Conservation (phyloP, 2,329 filamentous ascomycete genomes). For the Colletotrichum viniferum region DNA sequence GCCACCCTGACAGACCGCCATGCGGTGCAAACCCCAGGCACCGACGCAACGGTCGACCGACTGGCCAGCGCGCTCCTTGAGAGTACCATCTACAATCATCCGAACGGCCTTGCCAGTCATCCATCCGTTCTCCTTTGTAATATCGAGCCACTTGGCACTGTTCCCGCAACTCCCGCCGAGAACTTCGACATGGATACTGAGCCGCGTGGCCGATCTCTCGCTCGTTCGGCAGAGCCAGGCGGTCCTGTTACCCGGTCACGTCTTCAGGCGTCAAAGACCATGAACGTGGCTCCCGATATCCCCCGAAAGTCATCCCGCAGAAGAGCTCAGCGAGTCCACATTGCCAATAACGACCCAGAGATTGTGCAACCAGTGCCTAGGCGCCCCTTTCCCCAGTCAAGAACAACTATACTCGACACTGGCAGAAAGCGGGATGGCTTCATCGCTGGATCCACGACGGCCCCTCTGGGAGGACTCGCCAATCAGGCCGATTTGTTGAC, state of each 20-base stretch:
- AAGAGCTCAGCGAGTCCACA: not conserved
- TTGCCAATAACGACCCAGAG: not conserved
- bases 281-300: not conserved
- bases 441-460: slow-evolving; percentile 9
- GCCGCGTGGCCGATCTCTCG: not conserved
- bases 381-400: slow-evolving; percentile 1
- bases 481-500: not conserved
- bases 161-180: not conserved
- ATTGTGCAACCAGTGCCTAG: not conserved
- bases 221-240: not conserved
- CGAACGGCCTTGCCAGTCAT: slow-evolving; percentile 17
- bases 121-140: slow-evolving; percentile 3
- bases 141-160: not conserved
- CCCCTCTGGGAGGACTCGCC: not conserved
- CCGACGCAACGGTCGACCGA: slow-evolving; percentile 3
- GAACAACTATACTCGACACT: slow-evolving; percentile 1
- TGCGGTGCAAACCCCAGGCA: not conserved
- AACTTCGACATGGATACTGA: not conserved
- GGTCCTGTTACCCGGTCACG: not conserved
- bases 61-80: slow-evolving; percentile 15
- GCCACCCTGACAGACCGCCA: not conserved
- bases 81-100: slow-evolving; percentile 7
- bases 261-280: not conserved
- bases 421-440: not conserved
- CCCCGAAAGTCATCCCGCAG: slow-evolving; percentile 20